A percentile compares a stretch with the other conserved stretches of the same genome.
These are phyloP conservation scores for Nigrospora oryzae DNA, from an alignment of 2,329 filamentous ascomycete species.

Conservation along the genomic window DNA sequence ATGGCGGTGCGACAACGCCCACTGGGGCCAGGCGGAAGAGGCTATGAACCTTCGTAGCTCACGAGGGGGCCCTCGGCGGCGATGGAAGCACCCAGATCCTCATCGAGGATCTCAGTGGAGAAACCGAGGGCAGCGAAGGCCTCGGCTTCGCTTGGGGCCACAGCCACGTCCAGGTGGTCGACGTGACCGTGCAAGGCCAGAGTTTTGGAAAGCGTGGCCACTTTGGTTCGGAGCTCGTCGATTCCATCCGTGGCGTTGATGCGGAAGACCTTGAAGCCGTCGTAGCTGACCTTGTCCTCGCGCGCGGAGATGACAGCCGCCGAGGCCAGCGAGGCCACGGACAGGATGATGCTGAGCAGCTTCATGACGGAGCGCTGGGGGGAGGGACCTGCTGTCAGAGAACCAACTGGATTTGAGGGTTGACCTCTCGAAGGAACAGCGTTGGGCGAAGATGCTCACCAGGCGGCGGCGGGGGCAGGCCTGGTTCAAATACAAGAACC, in stretches of 20 bases:
- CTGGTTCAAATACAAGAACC: too few species aligned
- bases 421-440: too few species aligned
- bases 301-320: conserved; percentile 2
- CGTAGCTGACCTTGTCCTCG: conserved; percentile 17
- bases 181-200: conserved; percentile 15
- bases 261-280: conserved; percentile 23
- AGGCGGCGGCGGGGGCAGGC: too few species aligned
- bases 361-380: conserved; percentile 1
- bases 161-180: conserved; percentile 20
- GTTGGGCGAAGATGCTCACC: too few species aligned
- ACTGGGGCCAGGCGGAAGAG: neutral
- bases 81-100: conserved; percentile 19
- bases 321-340: conserved; percentile 4
- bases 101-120: conserved; percentile 14
- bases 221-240: conserved; percentile 8
- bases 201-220: conserved; percentile 9
- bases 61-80: conserved; percentile 16
- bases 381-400: too few species aligned
- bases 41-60: conserved; percentile 11
- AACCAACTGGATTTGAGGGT: too few species aligned
- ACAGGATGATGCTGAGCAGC: neutral
- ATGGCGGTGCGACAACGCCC: neutral
- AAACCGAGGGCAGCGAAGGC: conserved; percentile 17
- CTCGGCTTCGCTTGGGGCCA: conserved; percentile 17
- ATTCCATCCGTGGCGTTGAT: conserved; percentile 10